Evolutionary conservation across 192 early-diverging fungal species (phyloP).

Genomic region (Entophlyctis helioformis): DNA sequence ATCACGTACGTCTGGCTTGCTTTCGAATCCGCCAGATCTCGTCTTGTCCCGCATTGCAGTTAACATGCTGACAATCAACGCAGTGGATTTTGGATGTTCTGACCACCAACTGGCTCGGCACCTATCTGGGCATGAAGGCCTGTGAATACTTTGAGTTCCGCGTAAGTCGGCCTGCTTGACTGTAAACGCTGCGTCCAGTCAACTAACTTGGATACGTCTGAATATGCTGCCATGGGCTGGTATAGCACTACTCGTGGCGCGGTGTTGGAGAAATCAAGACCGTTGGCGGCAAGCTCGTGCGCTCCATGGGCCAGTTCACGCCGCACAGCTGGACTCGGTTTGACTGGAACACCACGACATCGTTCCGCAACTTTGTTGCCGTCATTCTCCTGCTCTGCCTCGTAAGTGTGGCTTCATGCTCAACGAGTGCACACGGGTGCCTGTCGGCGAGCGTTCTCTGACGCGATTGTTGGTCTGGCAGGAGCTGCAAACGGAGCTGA

Average conservation of each 20-base stretch:
- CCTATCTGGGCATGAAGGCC: constrained; percentile 90
- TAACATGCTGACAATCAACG: neutral
- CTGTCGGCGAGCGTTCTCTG: too few relatives aligned
- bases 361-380: constrained; percentile 76
- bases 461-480: too few relatives aligned
- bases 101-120: constrained; percentile 86
- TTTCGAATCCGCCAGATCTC: neutral
- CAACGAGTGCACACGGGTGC: too few relatives aligned
- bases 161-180: constrained; percentile 18
- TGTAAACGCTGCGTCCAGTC: neutral
- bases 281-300: constrained; percentile 73
- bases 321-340: constrained; percentile 91
- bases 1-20: constrained; percentile 56
- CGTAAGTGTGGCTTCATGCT: too few relatives aligned
- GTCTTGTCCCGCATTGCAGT: neutral
- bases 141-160: constrained; percentile 95
- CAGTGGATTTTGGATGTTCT: constrained; percentile 91
- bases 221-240: neutral
- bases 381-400: constrained; percentile 62
- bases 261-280: constrained; percentile 76
- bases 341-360: constrained; percentile 79
- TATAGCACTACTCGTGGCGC: constrained; percentile 83
- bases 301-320: constrained; percentile 85
- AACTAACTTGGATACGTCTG: neutral
- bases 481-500: constrained; percentile 74